Evolutionary conservation across 768 basidiomycete genomes (phyloP).

Genomic region (Suillus ampliporus): DNA sequence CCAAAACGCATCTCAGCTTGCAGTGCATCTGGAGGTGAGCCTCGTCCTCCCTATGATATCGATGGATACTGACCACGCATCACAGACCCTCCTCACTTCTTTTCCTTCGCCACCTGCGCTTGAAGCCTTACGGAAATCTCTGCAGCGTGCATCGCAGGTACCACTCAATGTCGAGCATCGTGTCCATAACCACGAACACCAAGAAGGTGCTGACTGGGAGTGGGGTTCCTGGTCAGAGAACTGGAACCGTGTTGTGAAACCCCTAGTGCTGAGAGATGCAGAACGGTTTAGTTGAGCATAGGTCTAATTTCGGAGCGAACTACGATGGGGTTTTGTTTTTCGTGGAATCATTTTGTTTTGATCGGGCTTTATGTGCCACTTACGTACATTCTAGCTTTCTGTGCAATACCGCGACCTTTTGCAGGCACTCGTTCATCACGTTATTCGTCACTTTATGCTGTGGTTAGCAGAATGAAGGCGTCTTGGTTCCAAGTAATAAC

Average conservation of each 20-base stretch:
- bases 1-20: conserved; percentile 65
- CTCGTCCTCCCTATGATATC: conserved; percentile 2
- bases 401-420: neutral
- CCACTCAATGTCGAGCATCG: conserved; percentile 29
- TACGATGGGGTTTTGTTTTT: too few relatives aligned
- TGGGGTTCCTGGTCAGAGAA: conserved; percentile 89
- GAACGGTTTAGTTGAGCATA: conserved; percentile 23
- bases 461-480: too few relatives aligned
- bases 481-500: too few relatives aligned
- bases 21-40: conserved; percentile 65
- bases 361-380: neutral
- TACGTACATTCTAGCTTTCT: neutral
- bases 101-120: conserved; percentile 67
- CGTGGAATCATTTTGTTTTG: neutral
- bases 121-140: conserved; percentile 53
- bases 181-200: conserved; percentile 23
- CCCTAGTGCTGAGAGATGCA: conserved; percentile 50
- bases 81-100: conserved; percentile 58
- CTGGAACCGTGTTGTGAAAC: conserved; percentile 74
- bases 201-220: conserved; percentile 44
- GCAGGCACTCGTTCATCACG: too few relatives aligned
- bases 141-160: conserved; percentile 41
- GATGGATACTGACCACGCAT: conserved; percentile 7
- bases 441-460: too few relatives aligned
- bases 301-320: neutral